Base-by-base conservation (phyloP, 2,329 filamentous ascomycete genomes). In the Chrysosphaeria jannelii region DNA sequence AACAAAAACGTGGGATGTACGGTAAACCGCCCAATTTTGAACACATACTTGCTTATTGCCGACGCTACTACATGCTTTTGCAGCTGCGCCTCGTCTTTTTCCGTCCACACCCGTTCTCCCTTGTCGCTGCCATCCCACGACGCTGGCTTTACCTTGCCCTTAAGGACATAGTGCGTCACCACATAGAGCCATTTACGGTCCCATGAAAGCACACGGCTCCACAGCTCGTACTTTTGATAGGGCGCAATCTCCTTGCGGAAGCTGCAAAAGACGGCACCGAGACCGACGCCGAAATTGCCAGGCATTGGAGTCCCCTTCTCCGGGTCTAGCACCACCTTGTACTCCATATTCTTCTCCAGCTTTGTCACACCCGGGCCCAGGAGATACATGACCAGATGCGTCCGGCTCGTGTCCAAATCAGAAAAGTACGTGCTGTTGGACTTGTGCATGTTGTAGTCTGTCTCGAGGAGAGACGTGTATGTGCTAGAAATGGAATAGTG, bases 111-210 rank as follows among this genome's bases (percentile, higher is more conserved):
- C 16, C n/a, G 7, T n/a, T 18, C 16, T 7, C 16, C 16, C 8
- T 4, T 28, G 19, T 10, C 41, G 18, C 39, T 41, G 27, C 53
- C 48, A 25, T 57, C 48, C 51, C 53, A 66, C 8, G 43, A 42
- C 2, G 48, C 48, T 1, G 63, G 62, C 32, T 42, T 45, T 6
- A 59, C 60, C 19, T 53, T 48, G 23, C 58, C 62, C 35, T 51
- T 52, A 40, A 59, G 57, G 5, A 79, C 54, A 33, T 72, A 79
- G 38, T 72, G 68, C 12, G 63, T 72, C 16, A 75, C 47, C 19
- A 78, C 53, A 40, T 74, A 78, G 28, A 78, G 36, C 72, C 72
- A 81, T 45, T 81, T 81, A 34, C 63, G 53, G 43, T 81, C 72
- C 72, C 72, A 81, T 29, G 50, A 46, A 11, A 78, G 49, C 9